Base-by-base conservation (phyloP, 768 basidiomycete genomes). In the Pleurotus eryngii region DNA sequence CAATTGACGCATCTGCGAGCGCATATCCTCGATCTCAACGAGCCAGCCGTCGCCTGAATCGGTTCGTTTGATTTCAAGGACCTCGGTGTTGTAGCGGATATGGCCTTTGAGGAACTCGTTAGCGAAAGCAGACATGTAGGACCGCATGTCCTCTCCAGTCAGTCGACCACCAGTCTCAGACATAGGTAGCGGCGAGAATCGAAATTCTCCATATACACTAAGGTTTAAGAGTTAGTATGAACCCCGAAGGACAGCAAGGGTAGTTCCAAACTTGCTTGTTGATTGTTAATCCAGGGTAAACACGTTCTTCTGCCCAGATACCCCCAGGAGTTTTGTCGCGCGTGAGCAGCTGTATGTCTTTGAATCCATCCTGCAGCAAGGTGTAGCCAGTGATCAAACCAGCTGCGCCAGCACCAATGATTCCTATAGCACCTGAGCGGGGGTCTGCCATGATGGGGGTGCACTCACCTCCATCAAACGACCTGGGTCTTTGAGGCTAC, bases 181-280 rank as follows among this genome's bases (percentile, higher is more conserved):
- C 86, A 86, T 86, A 2, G 72, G 64, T 39, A 85, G 59, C 0
- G 79, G 62, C 5, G 85, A 85, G 67, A 87, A 86, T 9, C 74
- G 64, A 59, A 79, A 86, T 60, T 89, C 84, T 2, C 84, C 85
- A 62, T 85, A 78, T 1, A 88, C 83, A 61, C 86, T 87, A 55
- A 20, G 53, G 20, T 22, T 11, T 22, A 27, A 24, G n/a, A 12
- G 15, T 4, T 15, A 9, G 20, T 18, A n/a, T 39, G 38, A 46
- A 46, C 17, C 20, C 7, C 22, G 48, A 15, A 30, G 14, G 27
- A 1, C 46, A 18, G 14, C 39, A 22, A 46, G 15, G 42, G 43
- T 45, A 5, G 4, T 37, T 9, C 17, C 11, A 12, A 15, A 67
- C 80, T 42, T 61, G 86, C 86, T 83, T 89, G 70, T 89, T 88